These are phyloP conservation scores for Apiospora phragmitis DNA, from an alignment of 2,329 filamentous ascomycete species.

Conservation along the genomic window DNA sequence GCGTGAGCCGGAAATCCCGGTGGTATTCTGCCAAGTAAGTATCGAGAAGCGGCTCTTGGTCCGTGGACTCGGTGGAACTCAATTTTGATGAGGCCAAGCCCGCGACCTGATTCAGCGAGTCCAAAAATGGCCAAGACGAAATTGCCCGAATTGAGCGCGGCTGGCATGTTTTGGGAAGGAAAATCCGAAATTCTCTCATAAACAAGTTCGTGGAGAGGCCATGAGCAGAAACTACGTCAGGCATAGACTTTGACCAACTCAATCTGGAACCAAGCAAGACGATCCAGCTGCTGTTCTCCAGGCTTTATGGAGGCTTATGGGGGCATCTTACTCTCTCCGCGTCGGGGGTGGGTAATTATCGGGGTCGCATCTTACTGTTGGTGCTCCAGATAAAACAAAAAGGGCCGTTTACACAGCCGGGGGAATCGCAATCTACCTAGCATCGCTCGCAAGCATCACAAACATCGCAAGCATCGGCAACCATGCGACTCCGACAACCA, in stretches of 20 bases:
- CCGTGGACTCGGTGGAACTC: not conserved
- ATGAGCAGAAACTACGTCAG: not conserved
- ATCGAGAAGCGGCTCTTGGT: constrained; percentile 1
- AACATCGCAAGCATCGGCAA: not conserved
- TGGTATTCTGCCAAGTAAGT: not conserved
- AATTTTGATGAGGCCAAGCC: not conserved
- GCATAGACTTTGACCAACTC: not conserved
- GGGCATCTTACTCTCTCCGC: not conserved
- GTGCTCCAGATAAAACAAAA: constrained; percentile 7
- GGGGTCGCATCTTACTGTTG: not conserved
- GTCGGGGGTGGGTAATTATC: not conserved
- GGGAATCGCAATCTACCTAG: not conserved
- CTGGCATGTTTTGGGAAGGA: not conserved
- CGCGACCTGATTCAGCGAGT: not conserved
- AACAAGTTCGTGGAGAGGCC: not conserved
- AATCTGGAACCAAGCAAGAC: not conserved
- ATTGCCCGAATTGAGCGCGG: not conserved
- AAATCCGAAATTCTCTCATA: not conserved
- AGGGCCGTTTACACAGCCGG: constrained; percentile 3
- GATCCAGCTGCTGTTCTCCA: not conserved
- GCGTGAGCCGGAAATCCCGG: constrained; percentile 1
- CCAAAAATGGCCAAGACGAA: not conserved
- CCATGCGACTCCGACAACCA: not conserved
- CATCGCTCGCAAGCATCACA: not conserved
- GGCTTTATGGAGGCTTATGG: not conserved